phyloP scores from a whole-genome alignment of 139 green algal species.

The Gonium pectorale region DNA sequence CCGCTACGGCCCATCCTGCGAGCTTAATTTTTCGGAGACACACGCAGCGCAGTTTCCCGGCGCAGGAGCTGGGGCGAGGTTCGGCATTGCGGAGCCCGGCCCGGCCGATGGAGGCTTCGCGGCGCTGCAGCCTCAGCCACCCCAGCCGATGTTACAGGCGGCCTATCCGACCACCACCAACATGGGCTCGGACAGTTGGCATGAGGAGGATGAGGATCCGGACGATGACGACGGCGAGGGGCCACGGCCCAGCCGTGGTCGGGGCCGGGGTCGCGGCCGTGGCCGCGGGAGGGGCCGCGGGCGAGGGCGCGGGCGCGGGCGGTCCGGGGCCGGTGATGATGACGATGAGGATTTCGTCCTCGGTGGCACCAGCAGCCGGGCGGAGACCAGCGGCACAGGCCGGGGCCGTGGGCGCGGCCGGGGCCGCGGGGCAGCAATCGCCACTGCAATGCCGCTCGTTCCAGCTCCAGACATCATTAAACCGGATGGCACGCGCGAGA shows the following conservation, averaged over 20 bases:
- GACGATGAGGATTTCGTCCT: conserved; percentile 44
- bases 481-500: conserved; percentile 26
- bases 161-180: too few relatives aligned
- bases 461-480: conserved; percentile 14
- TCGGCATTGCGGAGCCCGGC: too few relatives aligned
- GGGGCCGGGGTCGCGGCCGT: conserved; percentile 3
- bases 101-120: neutral
- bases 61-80: too few relatives aligned
- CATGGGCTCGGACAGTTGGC: neutral
- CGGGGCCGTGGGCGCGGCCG: conserved; percentile 6
- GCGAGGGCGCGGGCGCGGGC: neutral
- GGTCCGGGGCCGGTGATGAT: neutral
- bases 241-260: neutral
- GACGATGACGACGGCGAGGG: conserved; percentile 31
- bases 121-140: conserved; percentile 15
- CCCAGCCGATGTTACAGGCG: too few relatives aligned
- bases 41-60: too few relatives aligned
- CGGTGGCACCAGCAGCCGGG: neutral
- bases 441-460: neutral
- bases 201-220: conserved; percentile 28
- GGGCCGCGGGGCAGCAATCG: neutral
- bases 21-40: conserved; percentile 45
- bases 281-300: conserved; percentile 8
- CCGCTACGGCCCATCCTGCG: conserved; percentile 25
- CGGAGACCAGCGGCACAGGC: neutral